A percentile compares a stretch with the other conserved stretches of the same genome.
Evolutionary conservation across 768 basidiomycete genomes (phyloP).

Genomic region (Nevesoporus exiguus): DNA sequence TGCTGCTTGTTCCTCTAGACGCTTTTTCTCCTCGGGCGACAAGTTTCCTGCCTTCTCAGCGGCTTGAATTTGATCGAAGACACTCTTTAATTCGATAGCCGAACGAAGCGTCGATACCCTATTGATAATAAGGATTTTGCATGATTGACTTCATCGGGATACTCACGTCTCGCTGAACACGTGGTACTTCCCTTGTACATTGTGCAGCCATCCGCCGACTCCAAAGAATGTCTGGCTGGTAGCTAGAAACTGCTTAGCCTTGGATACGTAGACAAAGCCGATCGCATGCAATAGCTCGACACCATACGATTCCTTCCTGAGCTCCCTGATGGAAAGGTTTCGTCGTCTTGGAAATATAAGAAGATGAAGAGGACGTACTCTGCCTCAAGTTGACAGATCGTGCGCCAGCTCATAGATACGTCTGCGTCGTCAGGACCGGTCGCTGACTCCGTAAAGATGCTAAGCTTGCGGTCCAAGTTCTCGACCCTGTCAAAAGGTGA

Average conservation of each 20-base stretch:
- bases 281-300: slow-evolving; percentile 81
- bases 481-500: slow-evolving; percentile 41
- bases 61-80: slow-evolving; percentile 90
- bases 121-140: slow-evolving; percentile 1
- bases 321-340: slow-evolving; percentile 47
- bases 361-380: slow-evolving; percentile 49
- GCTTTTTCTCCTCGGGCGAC: slow-evolving; percentile 71
- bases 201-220: slow-evolving; percentile 91
- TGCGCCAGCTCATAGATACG: slow-evolving; percentile 68
- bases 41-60: slow-evolving; percentile 84
- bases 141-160: not conserved
- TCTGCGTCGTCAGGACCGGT: slow-evolving; percentile 64
- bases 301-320: slow-evolving; percentile 84
- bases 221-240: slow-evolving; percentile 67
- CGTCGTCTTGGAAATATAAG: not conserved
- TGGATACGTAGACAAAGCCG: slow-evolving; percentile 80
- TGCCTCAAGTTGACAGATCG: slow-evolving; percentile 77
- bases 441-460: slow-evolving; percentile 85
- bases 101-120: slow-evolving; percentile 83
- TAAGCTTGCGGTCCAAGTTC: slow-evolving; percentile 75
- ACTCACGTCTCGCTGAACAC: slow-evolving; percentile 90
- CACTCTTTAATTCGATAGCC: slow-evolving; percentile 83
- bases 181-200: slow-evolving; percentile 89
- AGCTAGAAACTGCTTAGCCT: slow-evolving; percentile 80
- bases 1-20: slow-evolving; percentile 87